Evolutionary conservation across 2,329 filamentous ascomycete genomes (phyloP).

Genomic region (Diaporthe caulivora): DNA sequence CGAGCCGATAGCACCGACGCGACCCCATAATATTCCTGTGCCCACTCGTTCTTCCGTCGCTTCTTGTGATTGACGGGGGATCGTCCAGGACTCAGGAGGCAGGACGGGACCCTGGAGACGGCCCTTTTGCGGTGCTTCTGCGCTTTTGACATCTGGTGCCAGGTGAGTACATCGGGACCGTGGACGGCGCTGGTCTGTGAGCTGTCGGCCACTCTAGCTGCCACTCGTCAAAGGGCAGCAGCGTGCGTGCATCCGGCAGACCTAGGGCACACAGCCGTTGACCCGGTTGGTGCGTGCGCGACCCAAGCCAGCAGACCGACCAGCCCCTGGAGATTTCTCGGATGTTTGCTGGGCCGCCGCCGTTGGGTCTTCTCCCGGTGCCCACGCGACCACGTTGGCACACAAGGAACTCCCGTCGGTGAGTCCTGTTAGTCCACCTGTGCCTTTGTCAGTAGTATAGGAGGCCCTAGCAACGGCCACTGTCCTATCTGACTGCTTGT

Average conservation of each 20-base stretch:
- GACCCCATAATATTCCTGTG: conserved; percentile 9
- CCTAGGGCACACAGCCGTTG: not conserved
- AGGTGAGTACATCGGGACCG: not conserved
- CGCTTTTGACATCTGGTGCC: not conserved
- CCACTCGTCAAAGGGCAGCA: not conserved
- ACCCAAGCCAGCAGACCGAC: not conserved
- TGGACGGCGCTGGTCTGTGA: conserved; percentile 16
- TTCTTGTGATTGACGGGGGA: conserved; percentile 34
- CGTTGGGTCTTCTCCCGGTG: not conserved
- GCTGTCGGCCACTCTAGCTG: conserved; percentile 5
- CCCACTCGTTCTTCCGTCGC: conserved; percentile 28
- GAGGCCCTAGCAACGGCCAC: conserved; percentile 21
- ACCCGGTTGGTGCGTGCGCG: conserved; percentile 5
- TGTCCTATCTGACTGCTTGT: conserved; percentile 27
- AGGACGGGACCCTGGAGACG: conserved; percentile 33
- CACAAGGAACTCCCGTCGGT: conserved; percentile 37
- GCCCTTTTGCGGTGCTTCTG: conserved; percentile 34
- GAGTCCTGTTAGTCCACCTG: conserved; percentile 24
- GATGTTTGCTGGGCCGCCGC: conserved; percentile 20
- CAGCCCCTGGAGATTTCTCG: conserved; percentile 31
- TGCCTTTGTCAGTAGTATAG: conserved; percentile 24
- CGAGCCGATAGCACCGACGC: conserved; percentile 35
- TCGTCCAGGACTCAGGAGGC: conserved; percentile 18
- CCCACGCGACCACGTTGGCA: conserved; percentile 18
- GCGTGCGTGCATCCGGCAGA: conserved; percentile 4